Percentiles rank a stretch among this genome's conserved stretches.
These are phyloP conservation scores for Blastobotrys buckinghamii DNA, from an alignment of 1,139 yeast genomes.

Conservation along the genomic window DNA sequence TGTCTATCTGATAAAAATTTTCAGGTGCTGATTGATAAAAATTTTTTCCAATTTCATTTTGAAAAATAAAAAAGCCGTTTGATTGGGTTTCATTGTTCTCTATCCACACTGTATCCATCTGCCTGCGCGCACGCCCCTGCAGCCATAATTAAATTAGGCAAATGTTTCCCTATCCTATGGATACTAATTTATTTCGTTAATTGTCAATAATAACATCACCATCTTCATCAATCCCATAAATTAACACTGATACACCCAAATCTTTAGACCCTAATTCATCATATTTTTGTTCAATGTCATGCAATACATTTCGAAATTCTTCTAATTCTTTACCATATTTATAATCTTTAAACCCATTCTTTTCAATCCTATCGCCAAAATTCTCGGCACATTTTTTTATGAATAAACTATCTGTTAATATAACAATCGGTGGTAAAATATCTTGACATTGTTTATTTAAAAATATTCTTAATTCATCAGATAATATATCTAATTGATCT, in stretches of 20 bases:
- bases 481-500: not conserved
- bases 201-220: not conserved
- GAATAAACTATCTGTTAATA: not conserved
- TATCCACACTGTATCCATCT: too few relatives aligned
- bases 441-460: not conserved
- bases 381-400: slow-evolving; percentile 2
- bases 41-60: not conserved
- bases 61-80: not conserved
- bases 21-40: too few relatives aligned
- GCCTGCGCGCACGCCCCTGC: too few relatives aligned
- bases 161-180: too few relatives aligned
- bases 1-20: too few relatives aligned
- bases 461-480: not conserved
- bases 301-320: slow-evolving; percentile 14
- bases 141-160: too few relatives aligned
- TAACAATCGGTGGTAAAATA: slow-evolving; percentile 1
- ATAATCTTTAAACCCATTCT: not conserved
- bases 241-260: not conserved
- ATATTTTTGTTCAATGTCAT: slow-evolving; percentile 33
- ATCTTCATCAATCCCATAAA: not conserved
- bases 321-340: slow-evolving; percentile 45
- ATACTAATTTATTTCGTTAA: too few relatives aligned
- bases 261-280: slow-evolving; percentile 39
- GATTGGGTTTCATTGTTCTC: not conserved
- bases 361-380: not conserved